Percentiles rank a stretch among this genome's conserved stretches.
These are phyloP conservation scores for Selaginella moellendorffii DNA, from an alignment of 75 land plant species.

Conservation along the genomic window DNA sequence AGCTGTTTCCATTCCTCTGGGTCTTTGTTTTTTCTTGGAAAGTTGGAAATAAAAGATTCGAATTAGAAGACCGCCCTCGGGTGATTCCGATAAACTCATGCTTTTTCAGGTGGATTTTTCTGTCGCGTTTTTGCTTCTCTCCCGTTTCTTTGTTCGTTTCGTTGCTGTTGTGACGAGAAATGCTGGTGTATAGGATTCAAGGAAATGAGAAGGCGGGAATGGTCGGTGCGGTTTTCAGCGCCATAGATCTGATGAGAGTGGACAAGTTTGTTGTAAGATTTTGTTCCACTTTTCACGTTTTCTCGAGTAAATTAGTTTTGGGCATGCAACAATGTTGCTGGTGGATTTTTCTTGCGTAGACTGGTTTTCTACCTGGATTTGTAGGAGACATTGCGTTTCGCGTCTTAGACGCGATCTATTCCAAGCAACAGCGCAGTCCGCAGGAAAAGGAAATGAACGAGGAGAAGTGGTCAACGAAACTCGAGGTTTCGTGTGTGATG, in stretches of 20 bases:
- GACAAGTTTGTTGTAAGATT: neutral
- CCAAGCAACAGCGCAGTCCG: conserved; percentile 12
- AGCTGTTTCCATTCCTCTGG: too few relatives aligned
- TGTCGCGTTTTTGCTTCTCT: too few relatives aligned
- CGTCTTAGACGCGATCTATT: conserved; percentile 53
- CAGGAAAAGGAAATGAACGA: neutral
- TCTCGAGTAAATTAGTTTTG: conserved; percentile 52
- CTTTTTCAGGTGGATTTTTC: too few relatives aligned
- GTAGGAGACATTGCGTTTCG: conserved; percentile 93
- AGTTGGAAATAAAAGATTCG: too few relatives aligned
- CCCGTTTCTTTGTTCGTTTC: too few relatives aligned
- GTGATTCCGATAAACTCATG: too few relatives aligned
- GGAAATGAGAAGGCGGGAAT: neutral
- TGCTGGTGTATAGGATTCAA: too few relatives aligned
- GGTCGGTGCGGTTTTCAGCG: conserved; percentile 4
- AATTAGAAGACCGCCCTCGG: too few relatives aligned
- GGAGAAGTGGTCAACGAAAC: conserved; percentile 43
- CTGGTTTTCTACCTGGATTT: neutral
- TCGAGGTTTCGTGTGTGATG: conserved; percentile 71
- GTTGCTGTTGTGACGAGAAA: too few relatives aligned
- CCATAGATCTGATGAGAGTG: neutral
- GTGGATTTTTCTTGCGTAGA: conserved; percentile 63
- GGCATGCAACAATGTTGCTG: conserved; percentile 99
- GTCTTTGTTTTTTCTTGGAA: too few relatives aligned
- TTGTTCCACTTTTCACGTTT: neutral